Base-by-base conservation (phyloP, 768 basidiomycete genomes). In the Neoboletus brunneissimus region DNA sequence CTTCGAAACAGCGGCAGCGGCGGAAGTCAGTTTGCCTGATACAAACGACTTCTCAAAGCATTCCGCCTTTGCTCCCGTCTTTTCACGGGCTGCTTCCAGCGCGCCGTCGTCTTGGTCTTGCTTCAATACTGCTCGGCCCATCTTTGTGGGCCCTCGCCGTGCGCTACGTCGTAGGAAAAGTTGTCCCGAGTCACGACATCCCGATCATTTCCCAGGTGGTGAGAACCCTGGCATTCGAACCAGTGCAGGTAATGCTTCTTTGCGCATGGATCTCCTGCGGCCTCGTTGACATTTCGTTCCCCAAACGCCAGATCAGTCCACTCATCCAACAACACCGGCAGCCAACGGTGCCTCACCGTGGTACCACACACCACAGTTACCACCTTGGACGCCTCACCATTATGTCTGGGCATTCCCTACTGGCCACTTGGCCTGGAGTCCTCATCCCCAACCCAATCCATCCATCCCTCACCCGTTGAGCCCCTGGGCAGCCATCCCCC, bases 361-460 rank as follows among this genome's bases (percentile, higher is more conserved):
- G 66, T 34, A 35, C 31, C 31, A 10, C 4, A 23, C 31, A 10
- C 40, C 51, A 0, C 53, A 13, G 6, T 15, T 71, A 0, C 63
- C 69, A 9, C n/a, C 60, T 0, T 59, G 63, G 56, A 27, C 29
- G 8, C 66, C 71, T 5, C 15, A 72, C 23, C 55, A 67, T 23
- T 60, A 53, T 10, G 45, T 64, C 47, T 71, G 69, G 69, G 34
- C 10, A 4, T 71, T 57, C 25, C 71, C 71, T 5, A 27, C 52
- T 0, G 69, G 69, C 1, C 55, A 61, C 13, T 40, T 71, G 48
- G 58, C 69, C 9, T 71, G 69, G 69, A 62, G 54, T 8, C 70
- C 67, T 2, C 57, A 67, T 32, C 64, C 61, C 9, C 65, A 67
- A 12, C 51, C 51, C 18, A 58, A 23, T 18, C 59, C 62, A 9